Conservation (phyloP, 192 early-diverging fungal genomes). For the Backusella liffmaniae region DNA sequence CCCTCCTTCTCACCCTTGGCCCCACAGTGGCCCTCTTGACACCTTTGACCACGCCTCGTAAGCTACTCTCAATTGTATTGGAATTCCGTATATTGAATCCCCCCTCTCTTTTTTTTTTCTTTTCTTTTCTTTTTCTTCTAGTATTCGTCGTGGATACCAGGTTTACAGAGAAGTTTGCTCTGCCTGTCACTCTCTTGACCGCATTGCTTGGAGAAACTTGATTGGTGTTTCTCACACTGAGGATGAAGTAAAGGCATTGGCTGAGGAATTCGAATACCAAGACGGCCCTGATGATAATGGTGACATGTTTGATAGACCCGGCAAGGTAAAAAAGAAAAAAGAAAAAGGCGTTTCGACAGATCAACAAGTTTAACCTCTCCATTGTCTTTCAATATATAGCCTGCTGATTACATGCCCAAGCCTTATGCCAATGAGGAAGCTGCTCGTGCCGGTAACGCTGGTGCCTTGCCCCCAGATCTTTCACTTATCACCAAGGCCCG, state of each 20-base stretch:
- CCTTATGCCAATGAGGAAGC: slow-evolving; percentile 98
- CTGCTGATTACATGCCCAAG: slow-evolving; percentile 84
- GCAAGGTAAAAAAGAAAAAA: slow-evolving; percentile 54
- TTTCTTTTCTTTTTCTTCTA: slow-evolving; percentile 16
- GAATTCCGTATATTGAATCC: too few relatives aligned
- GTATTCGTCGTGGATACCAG: slow-evolving; percentile 97
- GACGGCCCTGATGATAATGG: slow-evolving; percentile 94
- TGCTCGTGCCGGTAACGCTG: slow-evolving; percentile 92
- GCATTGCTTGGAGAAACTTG: slow-evolving; percentile 92
- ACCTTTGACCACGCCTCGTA: slow-evolving; percentile 94
- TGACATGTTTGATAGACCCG: slow-evolving; percentile 90
- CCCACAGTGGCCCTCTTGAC: slow-evolving; percentile 74
- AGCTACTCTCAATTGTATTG: neutral
- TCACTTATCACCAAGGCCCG: slow-evolving; percentile 93
- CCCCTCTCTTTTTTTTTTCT: too few relatives aligned
- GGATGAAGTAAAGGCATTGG: slow-evolving; percentile 92
- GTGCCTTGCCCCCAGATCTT: slow-evolving; percentile 94
- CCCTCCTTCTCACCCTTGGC: slow-evolving; percentile 85
- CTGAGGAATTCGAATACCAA: slow-evolving; percentile 85
- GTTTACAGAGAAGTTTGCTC: slow-evolving; percentile 99
- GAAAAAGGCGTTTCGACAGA: neutral
- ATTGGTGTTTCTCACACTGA: slow-evolving; percentile 93
- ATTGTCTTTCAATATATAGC: slow-evolving; percentile 30
- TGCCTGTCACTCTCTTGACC: slow-evolving; percentile 95
- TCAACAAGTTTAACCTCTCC: too few relatives aligned